Base-by-base conservation (phyloP, 2,329 filamentous ascomycete genomes). In the Exutisphaerella laricina region DNA sequence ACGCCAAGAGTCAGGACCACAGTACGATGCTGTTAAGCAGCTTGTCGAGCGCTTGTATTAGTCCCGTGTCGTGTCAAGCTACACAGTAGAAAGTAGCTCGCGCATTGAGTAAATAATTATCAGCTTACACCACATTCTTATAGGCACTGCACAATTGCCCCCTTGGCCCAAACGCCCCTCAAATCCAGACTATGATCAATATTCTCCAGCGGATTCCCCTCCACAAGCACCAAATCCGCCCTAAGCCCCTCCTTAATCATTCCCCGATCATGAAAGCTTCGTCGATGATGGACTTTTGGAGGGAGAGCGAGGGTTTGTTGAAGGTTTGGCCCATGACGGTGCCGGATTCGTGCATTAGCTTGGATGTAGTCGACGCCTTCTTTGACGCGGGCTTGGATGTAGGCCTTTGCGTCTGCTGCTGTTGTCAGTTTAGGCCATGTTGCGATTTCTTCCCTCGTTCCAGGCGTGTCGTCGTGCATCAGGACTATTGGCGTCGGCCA, bases 301-400 rank as follows among this genome's bases (percentile, higher is more conserved):
- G 59, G 32, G 68, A 62, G 4, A 69, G 42, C 0, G 64, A 61
- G 0, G 72, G 71, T 23, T 68, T 59, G 4, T 52, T 48, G 13
- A 72, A 61, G 5, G 61, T 45, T 20, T 58, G 43, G 2, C 65
- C 64, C 55, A 74, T 59, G 9, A 22, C 55, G 5, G 54, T 61
- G 3, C 72, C 72, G 39, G 61, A 65, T 49, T 75, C 72, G 48
- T 75, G 70, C 64, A 75, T 72, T 35, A 75, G 56, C 51, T 75
- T 75, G 53, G n/a, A 74, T 70, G 56, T 73, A 39, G 45, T 73
- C 66, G 1, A 66, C 69, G 49, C 61, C 60, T 41, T 73, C 68
- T 8, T 57, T 57, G 8, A 65, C 48, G 2, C 64, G 63, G 46
- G 66, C 64, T 9, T 64, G 58, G 2, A 74, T 57, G 45, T 69